Evolutionary conservation across 2,329 filamentous ascomycete species (phyloP).

Genomic region (Colletotrichum liriopes): DNA sequence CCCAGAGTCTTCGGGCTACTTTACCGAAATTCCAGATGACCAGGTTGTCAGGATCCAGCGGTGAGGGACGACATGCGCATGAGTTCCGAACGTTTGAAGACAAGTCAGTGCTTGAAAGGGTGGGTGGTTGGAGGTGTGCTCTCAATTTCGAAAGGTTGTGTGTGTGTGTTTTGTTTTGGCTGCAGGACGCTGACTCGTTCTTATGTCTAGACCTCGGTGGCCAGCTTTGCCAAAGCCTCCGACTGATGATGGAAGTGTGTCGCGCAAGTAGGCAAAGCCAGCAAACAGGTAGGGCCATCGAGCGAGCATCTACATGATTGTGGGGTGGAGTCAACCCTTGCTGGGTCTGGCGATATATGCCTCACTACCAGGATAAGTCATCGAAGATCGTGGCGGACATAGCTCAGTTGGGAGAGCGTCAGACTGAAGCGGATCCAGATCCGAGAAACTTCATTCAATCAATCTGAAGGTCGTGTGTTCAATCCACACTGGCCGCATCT

Average conservation of each 20-base stretch:
- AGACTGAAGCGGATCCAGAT: constrained; percentile 35
- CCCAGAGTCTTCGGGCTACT: constrained; percentile 6
- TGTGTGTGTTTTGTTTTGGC: background rate
- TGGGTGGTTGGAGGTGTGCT: background rate
- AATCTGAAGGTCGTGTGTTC: constrained; percentile 43
- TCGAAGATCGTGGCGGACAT: constrained; percentile 40
- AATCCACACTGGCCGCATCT: constrained; percentile 43
- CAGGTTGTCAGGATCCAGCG: background rate
- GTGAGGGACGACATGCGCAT: background rate
- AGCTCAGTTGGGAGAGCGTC: constrained; percentile 44
- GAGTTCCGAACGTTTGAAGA: background rate
- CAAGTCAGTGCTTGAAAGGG: background rate
- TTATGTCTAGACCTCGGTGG: background rate
- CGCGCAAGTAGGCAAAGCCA: background rate
- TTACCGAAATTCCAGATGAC: constrained; percentile 6
- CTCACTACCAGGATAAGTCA: accelerated
- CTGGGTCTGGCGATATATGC: background rate
- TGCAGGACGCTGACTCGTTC: constrained; percentile 21
- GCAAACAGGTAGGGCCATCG: background rate
- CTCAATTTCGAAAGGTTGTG: background rate
- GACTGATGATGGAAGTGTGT: background rate
- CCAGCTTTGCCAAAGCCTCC: background rate
- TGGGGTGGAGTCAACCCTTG: constrained; percentile 13
- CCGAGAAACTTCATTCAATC: constrained; percentile 38
- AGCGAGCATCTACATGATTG: too few species aligned